Evolutionary conservation across 2,329 filamentous ascomycete genomes (phyloP), one percentile per base, ranked within the genome.

Genomic region (Aspergillus fischeri): DNA sequence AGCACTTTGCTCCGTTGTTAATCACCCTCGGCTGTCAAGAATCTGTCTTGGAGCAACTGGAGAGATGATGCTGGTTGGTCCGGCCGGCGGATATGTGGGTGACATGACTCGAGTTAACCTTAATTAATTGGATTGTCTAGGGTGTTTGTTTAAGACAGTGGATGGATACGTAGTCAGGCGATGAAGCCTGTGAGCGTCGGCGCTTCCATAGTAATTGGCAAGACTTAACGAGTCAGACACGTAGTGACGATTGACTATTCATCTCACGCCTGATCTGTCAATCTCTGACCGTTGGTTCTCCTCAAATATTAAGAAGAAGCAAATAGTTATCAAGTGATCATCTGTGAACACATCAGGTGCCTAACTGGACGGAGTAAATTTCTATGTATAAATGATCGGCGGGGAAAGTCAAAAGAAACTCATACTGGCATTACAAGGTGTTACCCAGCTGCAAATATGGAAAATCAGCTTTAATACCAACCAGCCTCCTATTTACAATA

Each of bases 281-380:
- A 47, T 10, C 44, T 6, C 21, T 27, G 11, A 21, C 51, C 21
- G 17, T 17, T 25, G 41, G 51, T 27, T 53, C 2, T 28, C 4
- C 29, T 20, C 14, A n/a, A 42, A 17, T 20, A 32, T 17, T 25
- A 29, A n/a, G 25, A 25, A n/a, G 14, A 53, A 58, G 52, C 38
- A 57, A 60, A 55, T 3, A 54, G 29, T 41, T 11, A 53, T 51
- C 51, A 57, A 59, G 41, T 53, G 56, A 64, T 61, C 58, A 65
- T 57, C 51, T 53, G 11, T n/a, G 35, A 49, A 50, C 45, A 27
- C 9, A 47, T 57, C 51, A 45, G 47, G 25, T 48, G n/a, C 24
- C 21, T 28, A 27, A 6, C n/a, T 45, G 5, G 17, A 25, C 3
- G 24, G 10, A 11, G 35, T 20, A 25, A 27, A 32, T 55, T 55